Percentiles rank a stretch among this genome's conserved stretches.
phyloP scores from a whole-genome alignment of 371 early-diverging fungal genomes.

The Lichtheimia corymbifera region DNA sequence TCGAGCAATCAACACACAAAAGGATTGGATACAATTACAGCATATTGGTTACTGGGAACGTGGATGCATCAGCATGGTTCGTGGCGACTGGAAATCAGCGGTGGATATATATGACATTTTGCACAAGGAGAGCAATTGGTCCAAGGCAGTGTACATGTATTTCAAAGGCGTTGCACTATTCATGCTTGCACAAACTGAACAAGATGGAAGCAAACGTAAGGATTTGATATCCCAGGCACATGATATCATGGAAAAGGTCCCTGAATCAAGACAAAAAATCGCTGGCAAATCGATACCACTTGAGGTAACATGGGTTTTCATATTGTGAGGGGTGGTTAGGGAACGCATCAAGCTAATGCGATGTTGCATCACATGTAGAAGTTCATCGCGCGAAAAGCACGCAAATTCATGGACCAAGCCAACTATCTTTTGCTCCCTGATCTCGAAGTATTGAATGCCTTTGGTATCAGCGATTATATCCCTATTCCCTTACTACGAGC shows the following conservation, averaged over 20 bases:
- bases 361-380: constrained; percentile 41
- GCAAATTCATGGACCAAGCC: constrained; percentile 61
- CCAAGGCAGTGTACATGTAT: constrained; percentile 68
- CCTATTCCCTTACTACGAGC: constrained; percentile 35
- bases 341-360: too few relatives aligned
- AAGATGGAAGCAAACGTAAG: constrained; percentile 7
- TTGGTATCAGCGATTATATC: constrained; percentile 58
- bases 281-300: constrained; percentile 75
- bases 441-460: constrained; percentile 65
- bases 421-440: constrained; percentile 59
- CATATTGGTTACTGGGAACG: constrained; percentile 76
- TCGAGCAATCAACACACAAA: constrained; percentile 32
- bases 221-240: constrained; percentile 12
- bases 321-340: too few relatives aligned
- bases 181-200: constrained; percentile 13
- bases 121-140: constrained; percentile 70
- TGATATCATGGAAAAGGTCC: constrained; percentile 56
- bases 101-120: constrained; percentile 52
- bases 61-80: constrained; percentile 39
- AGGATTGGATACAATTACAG: constrained; percentile 69
- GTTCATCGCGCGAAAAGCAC: constrained; percentile 68
- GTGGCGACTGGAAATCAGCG: constrained; percentile 52
- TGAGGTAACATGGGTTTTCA: constrained; percentile 34
- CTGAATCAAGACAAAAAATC: constrained; percentile 56
- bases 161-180: constrained; percentile 55